Evolutionary conservation across 2,329 filamentous ascomycete species (phyloP).

Genomic region (Ceratocystis alfenasii): DNA sequence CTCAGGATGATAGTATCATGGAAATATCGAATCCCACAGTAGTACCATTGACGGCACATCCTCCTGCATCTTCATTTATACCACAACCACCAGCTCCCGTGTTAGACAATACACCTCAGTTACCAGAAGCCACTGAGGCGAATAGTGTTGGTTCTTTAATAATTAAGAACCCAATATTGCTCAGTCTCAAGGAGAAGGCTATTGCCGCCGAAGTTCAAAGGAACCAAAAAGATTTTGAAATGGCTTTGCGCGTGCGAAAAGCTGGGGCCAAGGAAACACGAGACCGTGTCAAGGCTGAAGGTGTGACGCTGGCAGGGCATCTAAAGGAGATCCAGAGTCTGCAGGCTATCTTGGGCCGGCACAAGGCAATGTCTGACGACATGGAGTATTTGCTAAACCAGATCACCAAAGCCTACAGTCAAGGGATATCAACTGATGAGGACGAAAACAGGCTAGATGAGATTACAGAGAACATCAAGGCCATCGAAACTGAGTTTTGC

Average conservation of each 20-base stretch:
- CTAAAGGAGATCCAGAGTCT: constrained; percentile 36
- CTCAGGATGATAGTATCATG: constrained; percentile 7
- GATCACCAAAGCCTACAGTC: constrained; percentile 40
- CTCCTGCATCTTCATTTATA: constrained; percentile 9
- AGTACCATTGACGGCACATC: constrained; percentile 4
- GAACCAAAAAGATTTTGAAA: constrained; percentile 39
- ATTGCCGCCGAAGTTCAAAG: constrained; percentile 35
- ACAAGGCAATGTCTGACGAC: constrained; percentile 33
- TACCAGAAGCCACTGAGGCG: constrained; percentile 21
- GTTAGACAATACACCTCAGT: constrained; percentile 12
- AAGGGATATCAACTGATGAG: constrained; percentile 40
- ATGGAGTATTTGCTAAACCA: constrained; percentile 37
- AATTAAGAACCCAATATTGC: constrained; percentile 26
- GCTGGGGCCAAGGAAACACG: constrained; percentile 34
- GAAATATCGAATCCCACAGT: not conserved
- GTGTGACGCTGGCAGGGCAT: constrained; percentile 37
- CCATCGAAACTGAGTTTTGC: constrained; percentile 16
- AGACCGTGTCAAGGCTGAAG: constrained; percentile 38
- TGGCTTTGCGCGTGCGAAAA: constrained; percentile 36
- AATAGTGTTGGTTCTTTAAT: constrained; percentile 25
- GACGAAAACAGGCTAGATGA: constrained; percentile 41
- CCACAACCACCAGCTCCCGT: not conserved
- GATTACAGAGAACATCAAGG: constrained; percentile 33
- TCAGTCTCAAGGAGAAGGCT: constrained; percentile 31
- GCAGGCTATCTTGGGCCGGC: constrained; percentile 33